Percentiles rank a stretch among this genome's conserved stretches.
Conservation (phyloP, 768 basidiomycete genomes). For the Lactarius evosmus region DNA sequence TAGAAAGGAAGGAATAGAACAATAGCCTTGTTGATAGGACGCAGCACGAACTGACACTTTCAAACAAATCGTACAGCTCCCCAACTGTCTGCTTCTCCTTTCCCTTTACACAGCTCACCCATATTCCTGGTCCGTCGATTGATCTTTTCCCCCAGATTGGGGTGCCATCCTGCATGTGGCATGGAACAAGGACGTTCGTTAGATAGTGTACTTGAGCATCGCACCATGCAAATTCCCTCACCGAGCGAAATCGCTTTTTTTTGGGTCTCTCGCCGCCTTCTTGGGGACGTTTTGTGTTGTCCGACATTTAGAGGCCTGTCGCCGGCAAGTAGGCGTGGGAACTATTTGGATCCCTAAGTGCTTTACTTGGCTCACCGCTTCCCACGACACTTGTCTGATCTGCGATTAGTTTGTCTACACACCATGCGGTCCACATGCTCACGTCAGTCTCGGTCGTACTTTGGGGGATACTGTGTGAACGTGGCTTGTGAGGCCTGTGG, state of each 20-base stretch:
- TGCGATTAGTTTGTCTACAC: neutral
- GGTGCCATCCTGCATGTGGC: constrained; percentile 55
- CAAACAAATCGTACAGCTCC: constrained; percentile 76
- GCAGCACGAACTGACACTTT: constrained; percentile 49
- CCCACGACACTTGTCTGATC: neutral
- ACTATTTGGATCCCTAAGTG: neutral
- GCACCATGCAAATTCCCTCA: constrained; percentile 1
- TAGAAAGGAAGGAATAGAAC: constrained; percentile 31
- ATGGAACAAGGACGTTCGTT: neutral
- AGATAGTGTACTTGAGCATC: neutral
- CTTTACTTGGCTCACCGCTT: neutral
- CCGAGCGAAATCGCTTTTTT: constrained; percentile 18
- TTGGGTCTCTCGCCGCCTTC: constrained; percentile 10
- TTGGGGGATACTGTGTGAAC: neutral
- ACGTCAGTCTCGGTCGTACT: neutral
- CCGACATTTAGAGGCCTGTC: constrained; percentile 4
- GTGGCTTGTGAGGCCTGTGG: neutral
- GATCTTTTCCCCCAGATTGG: constrained; percentile 60
- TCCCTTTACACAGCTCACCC: constrained; percentile 83
- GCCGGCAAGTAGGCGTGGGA: neutral
- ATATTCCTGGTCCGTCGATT: constrained; percentile 80
- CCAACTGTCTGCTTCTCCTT: constrained; percentile 76
- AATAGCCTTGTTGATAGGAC: neutral
- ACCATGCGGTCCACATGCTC: neutral
- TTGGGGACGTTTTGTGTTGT: constrained; percentile 5